Conservation (phyloP, 768 basidiomycete species). For the Hypholoma sublateritium region DNA sequence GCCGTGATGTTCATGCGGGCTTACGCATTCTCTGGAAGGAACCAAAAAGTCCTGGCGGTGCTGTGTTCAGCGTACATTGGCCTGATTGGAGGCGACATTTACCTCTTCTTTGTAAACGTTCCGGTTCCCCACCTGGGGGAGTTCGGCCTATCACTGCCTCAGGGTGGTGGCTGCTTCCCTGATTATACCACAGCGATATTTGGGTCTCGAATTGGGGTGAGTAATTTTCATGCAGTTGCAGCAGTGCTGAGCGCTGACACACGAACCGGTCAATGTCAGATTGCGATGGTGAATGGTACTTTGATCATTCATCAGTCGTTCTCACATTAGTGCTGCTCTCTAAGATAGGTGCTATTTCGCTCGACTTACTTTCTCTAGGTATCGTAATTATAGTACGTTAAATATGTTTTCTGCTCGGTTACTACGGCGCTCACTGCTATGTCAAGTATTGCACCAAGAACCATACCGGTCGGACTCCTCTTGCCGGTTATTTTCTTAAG, state of each 20-base stretch:
- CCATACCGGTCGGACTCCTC: constrained; percentile 24
- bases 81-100: constrained; percentile 31
- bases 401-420: background rate
- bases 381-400: constrained; percentile 32
- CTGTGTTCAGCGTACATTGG: constrained; percentile 26
- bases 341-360: constrained; percentile 31
- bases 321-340: background rate
- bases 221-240: constrained; percentile 9
- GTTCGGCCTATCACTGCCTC: constrained; percentile 15
- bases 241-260: constrained; percentile 8
- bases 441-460: constrained; percentile 24
- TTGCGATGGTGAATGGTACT: constrained; percentile 16
- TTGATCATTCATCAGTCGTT: background rate
- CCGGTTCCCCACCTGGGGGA: constrained; percentile 15
- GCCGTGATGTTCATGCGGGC: constrained; percentile 45
- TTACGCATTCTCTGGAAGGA: constrained; percentile 40
- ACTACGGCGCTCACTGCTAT: background rate
- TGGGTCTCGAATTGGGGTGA: constrained; percentile 31
- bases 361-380: constrained; percentile 33
- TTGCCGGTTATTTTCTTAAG: constrained; percentile 32
- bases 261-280: constrained; percentile 7
- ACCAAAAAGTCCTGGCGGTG: constrained; percentile 24
- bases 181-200: constrained; percentile 29
- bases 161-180: constrained; percentile 35
- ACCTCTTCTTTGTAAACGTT: constrained; percentile 29